These are phyloP conservation scores for Trametes cubensis DNA, from an alignment of 768 basidiomycete species.

Conservation along the genomic window DNA sequence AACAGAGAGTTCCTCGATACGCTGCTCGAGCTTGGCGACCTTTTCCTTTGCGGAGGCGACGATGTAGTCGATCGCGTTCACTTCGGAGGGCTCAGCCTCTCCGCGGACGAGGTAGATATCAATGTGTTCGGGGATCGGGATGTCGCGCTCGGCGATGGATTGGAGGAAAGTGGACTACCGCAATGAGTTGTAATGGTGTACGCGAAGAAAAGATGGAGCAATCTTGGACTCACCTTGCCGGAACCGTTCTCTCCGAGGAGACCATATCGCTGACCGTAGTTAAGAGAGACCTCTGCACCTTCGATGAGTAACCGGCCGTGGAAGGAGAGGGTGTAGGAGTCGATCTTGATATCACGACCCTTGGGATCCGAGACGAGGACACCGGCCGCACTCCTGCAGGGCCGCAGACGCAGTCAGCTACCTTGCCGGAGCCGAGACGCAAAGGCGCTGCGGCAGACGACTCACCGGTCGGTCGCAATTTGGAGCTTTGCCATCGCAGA, in stretches of 20 bases:
- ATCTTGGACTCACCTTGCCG: slow-evolving; percentile 75
- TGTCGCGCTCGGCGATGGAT: slow-evolving; percentile 94
- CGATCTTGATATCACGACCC: slow-evolving; percentile 96
- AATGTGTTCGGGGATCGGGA: slow-evolving; percentile 91
- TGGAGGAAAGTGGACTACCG: slow-evolving; percentile 90
- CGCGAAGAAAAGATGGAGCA: slow-evolving; percentile 4
- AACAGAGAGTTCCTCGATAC: slow-evolving; percentile 91
- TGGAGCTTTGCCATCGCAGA: slow-evolving; percentile 86
- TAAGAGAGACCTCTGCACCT: slow-evolving; percentile 72
- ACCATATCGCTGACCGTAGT: slow-evolving; percentile 93
- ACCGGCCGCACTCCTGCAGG: slow-evolving; percentile 81
- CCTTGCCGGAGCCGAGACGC: neutral
- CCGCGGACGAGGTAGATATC: slow-evolving; percentile 97
- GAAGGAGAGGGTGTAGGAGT: slow-evolving; percentile 93
- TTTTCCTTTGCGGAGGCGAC: slow-evolving; percentile 89
- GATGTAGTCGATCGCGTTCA: slow-evolving; percentile 98
- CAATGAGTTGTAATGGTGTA: neutral
- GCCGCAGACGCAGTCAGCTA: neutral
- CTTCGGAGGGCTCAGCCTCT: slow-evolving; percentile 93
- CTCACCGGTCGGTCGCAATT: slow-evolving; percentile 86
- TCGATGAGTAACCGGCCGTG: slow-evolving; percentile 87
- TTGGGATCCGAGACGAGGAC: slow-evolving; percentile 92
- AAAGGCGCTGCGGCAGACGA: neutral
- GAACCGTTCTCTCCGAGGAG: slow-evolving; percentile 96
- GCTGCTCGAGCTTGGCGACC: slow-evolving; percentile 89